Conservation (phyloP, 768 basidiomycete genomes). For the Tulasnella sp. region DNA sequence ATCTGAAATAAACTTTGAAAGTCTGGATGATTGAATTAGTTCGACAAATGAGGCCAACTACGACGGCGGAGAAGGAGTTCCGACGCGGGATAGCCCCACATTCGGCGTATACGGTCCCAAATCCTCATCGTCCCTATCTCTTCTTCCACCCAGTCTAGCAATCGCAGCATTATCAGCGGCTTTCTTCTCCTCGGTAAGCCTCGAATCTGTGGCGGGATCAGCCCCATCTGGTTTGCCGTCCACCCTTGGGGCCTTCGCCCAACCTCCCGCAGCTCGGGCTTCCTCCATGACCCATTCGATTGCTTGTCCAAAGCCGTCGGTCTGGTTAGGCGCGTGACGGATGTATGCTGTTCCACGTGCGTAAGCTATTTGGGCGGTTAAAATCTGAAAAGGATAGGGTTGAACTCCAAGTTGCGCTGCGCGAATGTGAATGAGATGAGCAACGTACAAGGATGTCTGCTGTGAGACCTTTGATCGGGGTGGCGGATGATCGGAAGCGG, state of each 20-base stretch:
- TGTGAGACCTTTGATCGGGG: constrained; percentile 76
- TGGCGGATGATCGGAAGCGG: constrained; percentile 64
- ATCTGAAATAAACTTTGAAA: background rate
- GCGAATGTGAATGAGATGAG: background rate
- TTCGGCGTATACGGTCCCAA: background rate
- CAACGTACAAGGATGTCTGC: constrained; percentile 62
- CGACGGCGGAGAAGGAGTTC: background rate
- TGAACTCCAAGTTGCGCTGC: constrained; percentile 9
- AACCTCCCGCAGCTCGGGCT: background rate
- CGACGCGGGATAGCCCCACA: background rate
- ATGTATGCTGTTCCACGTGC: constrained; percentile 38
- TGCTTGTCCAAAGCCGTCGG: constrained; percentile 4
- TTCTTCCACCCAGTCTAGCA: background rate
- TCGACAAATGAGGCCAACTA: background rate
- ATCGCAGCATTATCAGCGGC: background rate
- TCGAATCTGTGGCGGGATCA: background rate
- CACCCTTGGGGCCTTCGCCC: background rate
- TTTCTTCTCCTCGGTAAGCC: background rate
- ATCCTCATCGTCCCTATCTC: background rate
- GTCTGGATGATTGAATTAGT: background rate
- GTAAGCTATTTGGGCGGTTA: constrained; percentile 58
- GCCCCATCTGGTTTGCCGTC: background rate
- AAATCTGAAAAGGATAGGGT: constrained; percentile 34
- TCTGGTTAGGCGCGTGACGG: constrained; percentile 46
- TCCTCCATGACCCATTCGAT: constrained; percentile 10